Evolutionary conservation across 1,139 yeast species (phyloP), one percentile per base, ranked within the genome.

Genomic region (Zhuliangozyma blackwelliae): DNA sequence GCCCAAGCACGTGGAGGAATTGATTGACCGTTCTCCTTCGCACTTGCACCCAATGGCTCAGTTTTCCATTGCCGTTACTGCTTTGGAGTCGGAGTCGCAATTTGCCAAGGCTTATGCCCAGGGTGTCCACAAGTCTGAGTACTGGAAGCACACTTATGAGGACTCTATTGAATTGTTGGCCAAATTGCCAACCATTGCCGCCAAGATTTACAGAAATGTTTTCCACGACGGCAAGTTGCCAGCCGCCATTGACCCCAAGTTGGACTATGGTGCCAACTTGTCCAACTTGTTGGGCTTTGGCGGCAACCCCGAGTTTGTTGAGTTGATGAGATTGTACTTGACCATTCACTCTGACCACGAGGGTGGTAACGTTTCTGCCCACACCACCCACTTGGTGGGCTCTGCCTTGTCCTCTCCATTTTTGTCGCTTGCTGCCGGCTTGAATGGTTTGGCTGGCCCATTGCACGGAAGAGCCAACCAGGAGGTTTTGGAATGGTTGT

Each of bases 341-440:
- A 87, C 96, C 50, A 83, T 90, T 58, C 97, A 90, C 75, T 89
- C 95, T 39, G 97, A 90, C 68, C 97, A 90, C 72, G 97, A 90
- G 74, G 97, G 97, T 72, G 97, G 97, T 68, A 90, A 90, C 61
- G 97, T 90, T 46, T 87, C 96, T 46, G 97, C 97, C 37, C 97
- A 90, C 75, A 81, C 97, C 56, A 89, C 97, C 50, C 97, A 90
- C 70, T 77, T 90, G 67, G 97, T 90, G 48, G 97, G 97, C 53
- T 86, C 96, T 27, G 97, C 97, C 41, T 77, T 90, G 55, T 82
- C 96, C 21, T 89, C 95, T 42, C 97, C 97, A 59, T 88, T 77
- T 77, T 76, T 90, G 58, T 85, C 96, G 33, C 80, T 87, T 54
- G 83, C 97, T 46, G 96, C 97, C 40, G 97, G 97, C 65, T 72